phyloP scores from a whole-genome alignment of 345 rosid species.

The Eutrema heterophyllum region DNA sequence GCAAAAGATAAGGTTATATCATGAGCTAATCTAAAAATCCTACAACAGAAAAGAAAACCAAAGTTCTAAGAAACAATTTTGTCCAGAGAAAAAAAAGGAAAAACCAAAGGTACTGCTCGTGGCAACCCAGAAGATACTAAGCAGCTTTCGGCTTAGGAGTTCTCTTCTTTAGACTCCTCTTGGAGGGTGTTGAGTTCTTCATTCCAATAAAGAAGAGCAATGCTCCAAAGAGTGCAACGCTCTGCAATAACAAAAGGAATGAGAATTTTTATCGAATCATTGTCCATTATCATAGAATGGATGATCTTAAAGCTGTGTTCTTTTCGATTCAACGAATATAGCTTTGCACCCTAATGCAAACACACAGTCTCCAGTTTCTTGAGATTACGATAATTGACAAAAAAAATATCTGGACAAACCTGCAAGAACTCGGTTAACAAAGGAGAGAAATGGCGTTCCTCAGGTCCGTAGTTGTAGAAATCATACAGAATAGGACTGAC shows the following conservation, averaged over 20 bases:
- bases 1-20: not conserved
- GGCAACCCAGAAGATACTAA: conserved; percentile 26
- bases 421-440: conserved; percentile 60
- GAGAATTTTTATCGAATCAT: not conserved
- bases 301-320: not conserved
- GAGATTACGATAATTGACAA: not conserved
- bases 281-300: not conserved
- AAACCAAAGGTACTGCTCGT: not conserved
- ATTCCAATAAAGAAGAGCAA: conserved; percentile 81
- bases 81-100: not conserved
- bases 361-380: not conserved
- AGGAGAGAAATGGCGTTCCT: conserved; percentile 36
- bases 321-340: not conserved
- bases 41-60: not conserved
- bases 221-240: conserved; percentile 81
- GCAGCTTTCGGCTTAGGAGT: conserved; percentile 45
- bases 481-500: conserved; percentile 65
- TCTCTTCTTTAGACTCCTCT: conserved; percentile 55
- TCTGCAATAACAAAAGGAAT: conserved; percentile 34
- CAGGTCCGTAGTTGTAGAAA: conserved; percentile 69
- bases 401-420: conserved; percentile 33
- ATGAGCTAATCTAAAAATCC: conserved; percentile 18
- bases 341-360: not conserved
- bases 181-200: conserved; percentile 64
- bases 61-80: not conserved